Base-by-base conservation (phyloP, 139 green algal species). In the Diplosphaera chodatii region DNA sequence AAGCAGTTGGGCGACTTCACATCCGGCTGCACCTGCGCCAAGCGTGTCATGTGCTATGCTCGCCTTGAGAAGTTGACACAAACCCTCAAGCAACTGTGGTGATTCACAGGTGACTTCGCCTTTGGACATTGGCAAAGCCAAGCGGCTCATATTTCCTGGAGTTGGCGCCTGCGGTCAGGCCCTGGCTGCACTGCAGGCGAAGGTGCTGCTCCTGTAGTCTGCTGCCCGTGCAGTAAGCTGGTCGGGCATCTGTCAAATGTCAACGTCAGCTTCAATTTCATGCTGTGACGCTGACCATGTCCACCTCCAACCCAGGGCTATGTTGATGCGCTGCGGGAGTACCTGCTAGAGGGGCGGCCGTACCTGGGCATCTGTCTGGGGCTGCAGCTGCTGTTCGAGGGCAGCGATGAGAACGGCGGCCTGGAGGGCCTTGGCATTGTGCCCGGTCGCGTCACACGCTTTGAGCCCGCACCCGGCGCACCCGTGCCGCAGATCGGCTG, bases 291-390 rank as follows among this genome's bases (percentile, higher is more conserved):
- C n/a, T n/a, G n/a, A n/a, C n/a, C n/a, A n/a, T n/a, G n/a, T n/a
- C 37, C 37, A 48, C 37, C 16, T 10, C 48, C 25, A 3, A 4
- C 22, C 8, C 78, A 80, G 34, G 90, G 84, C 18, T 93, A 90
- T 33, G 71, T 88, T 1, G 75, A 91, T 20, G 82, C 92, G 4
- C 79, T 98, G 1, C 85, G 78, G 32, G 93, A 97, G 15, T 97
- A 97, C 75, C 32, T 74, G 74, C 85, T 93, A 88, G 73, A 72
- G 1, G 87, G 84, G 34, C 77, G 78, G 63, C 94, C 95, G 32
- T 99, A 99, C 82, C 74, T 98, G 31, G 95, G 95, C 72, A 97
- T 99, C 77, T 99, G 95, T 84, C 82, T 99, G 37, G 95, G 95
- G 63, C 79, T 99, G 78, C 95, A 99, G 84, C 78, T 98, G 40